Conservation (phyloP, 2,329 filamentous ascomycete genomes). For the Neofusicoccum kwambonambiense region DNA sequence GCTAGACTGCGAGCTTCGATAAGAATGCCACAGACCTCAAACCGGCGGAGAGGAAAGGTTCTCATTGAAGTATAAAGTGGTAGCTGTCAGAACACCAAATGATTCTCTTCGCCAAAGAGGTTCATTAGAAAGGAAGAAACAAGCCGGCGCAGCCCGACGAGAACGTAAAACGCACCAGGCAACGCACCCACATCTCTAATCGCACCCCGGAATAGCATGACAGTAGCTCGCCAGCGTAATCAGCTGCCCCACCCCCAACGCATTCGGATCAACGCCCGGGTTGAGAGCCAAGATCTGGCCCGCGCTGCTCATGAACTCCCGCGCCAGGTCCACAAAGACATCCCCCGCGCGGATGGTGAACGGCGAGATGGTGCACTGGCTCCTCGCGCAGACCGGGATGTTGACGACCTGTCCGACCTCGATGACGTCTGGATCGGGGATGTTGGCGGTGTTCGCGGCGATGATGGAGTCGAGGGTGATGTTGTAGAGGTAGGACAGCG, state of each 20-base stretch:
- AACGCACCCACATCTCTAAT: too few species aligned
- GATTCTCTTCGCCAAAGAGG: too few species aligned
- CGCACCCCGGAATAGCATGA: background rate
- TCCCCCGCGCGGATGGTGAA: slow-evolving; percentile 27
- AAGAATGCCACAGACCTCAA: too few species aligned
- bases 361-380: slow-evolving; percentile 22
- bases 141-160: too few species aligned
- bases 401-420: slow-evolving; percentile 25
- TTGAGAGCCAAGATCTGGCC: slow-evolving; percentile 28
- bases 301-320: slow-evolving; percentile 20
- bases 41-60: too few species aligned
- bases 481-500: slow-evolving; percentile 25
- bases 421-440: slow-evolving; percentile 24
- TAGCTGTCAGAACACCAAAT: too few species aligned
- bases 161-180: too few species aligned
- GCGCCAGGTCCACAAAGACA: slow-evolving; percentile 25
- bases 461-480: slow-evolving; percentile 25
- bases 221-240: slow-evolving; percentile 3
- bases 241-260: slow-evolving; percentile 19
- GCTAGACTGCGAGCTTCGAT: too few species aligned
- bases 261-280: slow-evolving; percentile 21
- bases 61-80: too few species aligned
- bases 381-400: slow-evolving; percentile 26
- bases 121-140: too few species aligned
- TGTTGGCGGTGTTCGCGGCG: slow-evolving; percentile 24